Base-by-base conservation (phyloP, 352 stramenopile genomes). In the Pythium rishiriense region DNA sequence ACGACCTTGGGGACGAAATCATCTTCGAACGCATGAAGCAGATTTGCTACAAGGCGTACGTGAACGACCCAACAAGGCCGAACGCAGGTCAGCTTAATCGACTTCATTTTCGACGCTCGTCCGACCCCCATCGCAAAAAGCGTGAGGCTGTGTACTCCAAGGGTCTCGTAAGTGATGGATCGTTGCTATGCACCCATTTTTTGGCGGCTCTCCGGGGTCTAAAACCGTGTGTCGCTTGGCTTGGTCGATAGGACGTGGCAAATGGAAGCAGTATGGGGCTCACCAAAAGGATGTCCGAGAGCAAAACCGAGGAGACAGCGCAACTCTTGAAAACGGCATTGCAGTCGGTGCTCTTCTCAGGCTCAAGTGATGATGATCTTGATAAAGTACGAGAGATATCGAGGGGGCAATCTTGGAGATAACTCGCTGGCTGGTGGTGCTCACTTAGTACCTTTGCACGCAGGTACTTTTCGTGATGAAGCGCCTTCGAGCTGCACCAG, bases 391-490 rank as follows among this genome's bases (percentile, higher is more conserved):
- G 49, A 35, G 24, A 11, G 17, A 55, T 8, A 28, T 33, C 11
- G 28, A n/a, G n/a, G n/a, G n/a, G n/a, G n/a, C n/a, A n/a, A n/a
- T n/a, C n/a, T n/a, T 25, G 3, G 7, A 54, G 6, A 37, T 6
- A 11, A 11, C 31, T 37, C 31, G 11, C 6, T 11, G 11, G 11
- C 6, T 37, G 31, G 31, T 37, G 31, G 31, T 37, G 19, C 33
- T 62, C 3, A 54, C 37, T 52, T 19, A n/a, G 25, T 54, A 57
- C 19, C 4, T 45, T 42, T 31, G 15, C 15, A 22, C 46, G 15
- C 47, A 94, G 74, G 82, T 94, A 3, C 63, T 97, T 7, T 74
- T 88, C 31, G 81, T 94, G 53, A 96, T 97, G 79, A 85, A 91
- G 58, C 68, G 76, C 12, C 67, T 92, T 25, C 63, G 72, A 11